A percentile compares a stretch with the other conserved stretches of the same genome.
Conservation (phyloP, 2,329 filamentous ascomycete species). For the Fusarium ramigenum region DNA sequence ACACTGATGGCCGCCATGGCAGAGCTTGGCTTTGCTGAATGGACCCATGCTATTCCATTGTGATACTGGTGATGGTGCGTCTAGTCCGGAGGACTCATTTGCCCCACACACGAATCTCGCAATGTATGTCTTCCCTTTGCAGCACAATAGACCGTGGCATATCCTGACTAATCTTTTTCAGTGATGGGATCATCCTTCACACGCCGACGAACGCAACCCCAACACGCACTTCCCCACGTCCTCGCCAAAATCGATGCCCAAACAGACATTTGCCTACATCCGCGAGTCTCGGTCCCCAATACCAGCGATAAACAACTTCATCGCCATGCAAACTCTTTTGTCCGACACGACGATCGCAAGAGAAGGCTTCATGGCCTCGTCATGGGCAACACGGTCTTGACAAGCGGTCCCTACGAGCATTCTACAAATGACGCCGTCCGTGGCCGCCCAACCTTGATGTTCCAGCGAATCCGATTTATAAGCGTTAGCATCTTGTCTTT, state of each 20-base stretch:
- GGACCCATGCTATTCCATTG: fast-evolving
- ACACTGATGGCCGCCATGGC: background rate
- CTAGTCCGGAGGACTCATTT: background rate
- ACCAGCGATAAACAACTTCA: too few species aligned
- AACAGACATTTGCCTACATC: too few species aligned
- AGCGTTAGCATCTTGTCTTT: background rate
- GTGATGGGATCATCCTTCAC: too few species aligned
- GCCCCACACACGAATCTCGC: fast-evolving
- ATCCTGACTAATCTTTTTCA: background rate
- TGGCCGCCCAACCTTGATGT: too few species aligned
- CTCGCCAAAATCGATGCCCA: background rate
- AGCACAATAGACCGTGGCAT: too few species aligned
- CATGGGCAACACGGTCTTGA: background rate
- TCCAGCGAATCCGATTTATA: background rate
- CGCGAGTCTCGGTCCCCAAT: background rate
- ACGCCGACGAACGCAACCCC: background rate
- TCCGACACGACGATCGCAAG: background rate
- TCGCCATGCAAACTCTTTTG: too few species aligned
- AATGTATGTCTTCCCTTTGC: background rate
- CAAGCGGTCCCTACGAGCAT: too few species aligned
- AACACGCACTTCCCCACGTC: background rate
- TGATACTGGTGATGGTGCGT: background rate
- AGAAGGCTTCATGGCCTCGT: background rate
- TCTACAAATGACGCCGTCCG: too few species aligned
- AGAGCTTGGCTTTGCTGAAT: fast-evolving